phyloP scores from a whole-genome alignment of 768 basidiomycete genomes.

The Mycena venus region DNA sequence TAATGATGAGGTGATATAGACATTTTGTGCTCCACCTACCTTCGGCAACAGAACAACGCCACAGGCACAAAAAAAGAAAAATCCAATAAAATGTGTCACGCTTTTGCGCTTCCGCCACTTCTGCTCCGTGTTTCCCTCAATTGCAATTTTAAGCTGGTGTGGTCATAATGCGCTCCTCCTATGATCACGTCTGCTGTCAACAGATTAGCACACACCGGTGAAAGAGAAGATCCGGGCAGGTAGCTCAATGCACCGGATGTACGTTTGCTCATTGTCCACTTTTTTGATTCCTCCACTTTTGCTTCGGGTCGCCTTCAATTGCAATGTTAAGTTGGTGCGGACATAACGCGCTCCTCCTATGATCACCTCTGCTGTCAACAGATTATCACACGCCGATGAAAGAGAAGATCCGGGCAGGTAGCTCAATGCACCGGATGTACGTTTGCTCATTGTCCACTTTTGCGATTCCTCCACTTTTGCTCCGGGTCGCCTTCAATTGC shows the following conservation, averaged over 20 bases:
- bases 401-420: constrained; percentile 5
- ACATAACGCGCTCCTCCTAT: constrained; percentile 9
- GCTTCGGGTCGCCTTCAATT: background rate
- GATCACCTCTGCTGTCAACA: constrained; percentile 12
- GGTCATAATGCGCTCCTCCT: constrained; percentile 6
- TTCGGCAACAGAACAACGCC: constrained; percentile 6
- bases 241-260: constrained; percentile 2
- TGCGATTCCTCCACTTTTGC: constrained; percentile 5
- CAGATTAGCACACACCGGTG: constrained; percentile 9
- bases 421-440: constrained; percentile 5
- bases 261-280: constrained; percentile 10
- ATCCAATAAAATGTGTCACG: background rate
- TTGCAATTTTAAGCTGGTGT: background rate
- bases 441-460: constrained; percentile 10
- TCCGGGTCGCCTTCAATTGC: background rate
- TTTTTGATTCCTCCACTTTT: constrained; percentile 7
- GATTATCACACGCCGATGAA: constrained; percentile 4
- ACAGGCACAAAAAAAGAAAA: constrained; percentile 3
- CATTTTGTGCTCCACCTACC: constrained; percentile 4
- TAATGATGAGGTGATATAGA: constrained; percentile 1
- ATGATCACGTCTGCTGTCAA: constrained; percentile 12
- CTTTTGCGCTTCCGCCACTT: constrained; percentile 3
- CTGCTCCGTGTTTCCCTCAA: constrained; percentile 12
- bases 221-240: constrained; percentile 8
- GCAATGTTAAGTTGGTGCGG: constrained; percentile 1